Conservation (phyloP, 768 basidiomycete species). For the Suillus variegatus region DNA sequence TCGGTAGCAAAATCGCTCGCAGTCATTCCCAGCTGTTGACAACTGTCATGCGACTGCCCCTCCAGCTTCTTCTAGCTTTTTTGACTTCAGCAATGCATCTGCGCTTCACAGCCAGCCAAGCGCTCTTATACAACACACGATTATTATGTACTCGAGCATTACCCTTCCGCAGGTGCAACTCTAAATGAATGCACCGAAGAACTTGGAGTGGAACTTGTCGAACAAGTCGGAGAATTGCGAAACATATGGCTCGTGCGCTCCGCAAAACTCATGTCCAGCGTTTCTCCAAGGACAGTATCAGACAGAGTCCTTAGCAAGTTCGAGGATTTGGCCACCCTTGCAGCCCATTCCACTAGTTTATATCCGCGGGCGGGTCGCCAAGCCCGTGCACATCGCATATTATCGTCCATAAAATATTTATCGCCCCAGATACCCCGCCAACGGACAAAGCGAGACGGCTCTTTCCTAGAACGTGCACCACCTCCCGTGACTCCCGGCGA, state of each 20-base stretch:
- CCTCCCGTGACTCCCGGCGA: conserved; percentile 48
- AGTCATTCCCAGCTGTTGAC: background rate
- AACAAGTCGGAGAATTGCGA: conserved; percentile 80
- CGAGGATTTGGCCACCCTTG: conserved; percentile 39
- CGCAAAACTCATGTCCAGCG: conserved; percentile 34
- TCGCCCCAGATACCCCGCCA: conserved; percentile 65
- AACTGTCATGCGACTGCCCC: conserved; percentile 17
- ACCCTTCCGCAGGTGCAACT: conserved; percentile 52
- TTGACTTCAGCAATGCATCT: conserved; percentile 27
- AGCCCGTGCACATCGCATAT: conserved; percentile 47
- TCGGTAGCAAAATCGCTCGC: background rate
- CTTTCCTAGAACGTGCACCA: conserved; percentile 45
- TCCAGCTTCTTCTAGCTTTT: conserved; percentile 28
- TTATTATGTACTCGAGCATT: conserved; percentile 82
- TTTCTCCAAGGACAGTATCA: conserved; percentile 31
- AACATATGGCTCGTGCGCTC: conserved; percentile 84
- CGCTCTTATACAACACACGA: conserved; percentile 63
- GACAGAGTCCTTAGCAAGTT: conserved; percentile 56
- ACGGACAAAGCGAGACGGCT: conserved; percentile 56
- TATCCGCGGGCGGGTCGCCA: conserved; percentile 18
- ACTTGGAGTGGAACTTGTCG: conserved; percentile 84
- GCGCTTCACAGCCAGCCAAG: conserved; percentile 44
- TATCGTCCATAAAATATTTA: conserved; percentile 60
- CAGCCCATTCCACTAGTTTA: background rate
- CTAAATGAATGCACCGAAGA: conserved; percentile 57